Percentiles rank a stretch among this genome's conserved stretches.
Evolutionary conservation across 768 basidiomycete genomes (phyloP).

Genomic region (Hortiboletus flavorubellus): DNA sequence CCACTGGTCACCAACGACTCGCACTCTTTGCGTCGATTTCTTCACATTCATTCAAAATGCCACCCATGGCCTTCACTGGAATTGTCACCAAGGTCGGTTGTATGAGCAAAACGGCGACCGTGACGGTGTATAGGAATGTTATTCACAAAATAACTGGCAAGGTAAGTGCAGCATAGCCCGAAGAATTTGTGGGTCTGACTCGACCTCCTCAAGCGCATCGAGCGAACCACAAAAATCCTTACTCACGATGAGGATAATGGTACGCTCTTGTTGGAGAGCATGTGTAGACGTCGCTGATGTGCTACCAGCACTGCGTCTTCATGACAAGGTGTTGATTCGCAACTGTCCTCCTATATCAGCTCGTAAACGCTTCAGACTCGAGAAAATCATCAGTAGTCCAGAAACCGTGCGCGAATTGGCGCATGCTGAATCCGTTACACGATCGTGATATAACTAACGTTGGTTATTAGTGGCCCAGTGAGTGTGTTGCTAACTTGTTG

Average conservation of each 20-base stretch:
- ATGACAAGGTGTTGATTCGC: conserved; percentile 73
- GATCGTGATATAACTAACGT: neutral
- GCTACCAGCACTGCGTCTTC: conserved; percentile 53
- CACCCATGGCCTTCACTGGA: conserved; percentile 73
- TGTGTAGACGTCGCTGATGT: conserved; percentile 6
- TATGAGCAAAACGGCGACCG: conserved; percentile 84
- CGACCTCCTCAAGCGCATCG: conserved; percentile 51
- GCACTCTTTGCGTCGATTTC: neutral
- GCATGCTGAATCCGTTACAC: conserved; percentile 9
- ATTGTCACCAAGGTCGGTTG: conserved; percentile 76
- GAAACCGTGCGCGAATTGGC: conserved; percentile 52
- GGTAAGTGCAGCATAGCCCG: conserved; percentile 39
- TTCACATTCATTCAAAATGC: conserved; percentile 43
- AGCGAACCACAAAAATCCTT: conserved; percentile 74
- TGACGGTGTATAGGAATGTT: conserved; percentile 72
- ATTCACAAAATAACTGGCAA: conserved; percentile 75
- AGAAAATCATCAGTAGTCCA: conserved; percentile 65
- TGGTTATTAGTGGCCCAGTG: neutral
- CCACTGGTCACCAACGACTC: neutral
- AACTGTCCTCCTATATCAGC: conserved; percentile 82
- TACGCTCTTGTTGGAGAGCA: conserved; percentile 34
- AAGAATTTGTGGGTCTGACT: neutral
- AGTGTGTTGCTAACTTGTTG: neutral
- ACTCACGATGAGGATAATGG: conserved; percentile 72
- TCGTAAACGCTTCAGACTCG: conserved; percentile 70